These are phyloP conservation scores for Rubus idaeus DNA, from an alignment of 306 rosid genomes.

Conservation along the genomic window DNA sequence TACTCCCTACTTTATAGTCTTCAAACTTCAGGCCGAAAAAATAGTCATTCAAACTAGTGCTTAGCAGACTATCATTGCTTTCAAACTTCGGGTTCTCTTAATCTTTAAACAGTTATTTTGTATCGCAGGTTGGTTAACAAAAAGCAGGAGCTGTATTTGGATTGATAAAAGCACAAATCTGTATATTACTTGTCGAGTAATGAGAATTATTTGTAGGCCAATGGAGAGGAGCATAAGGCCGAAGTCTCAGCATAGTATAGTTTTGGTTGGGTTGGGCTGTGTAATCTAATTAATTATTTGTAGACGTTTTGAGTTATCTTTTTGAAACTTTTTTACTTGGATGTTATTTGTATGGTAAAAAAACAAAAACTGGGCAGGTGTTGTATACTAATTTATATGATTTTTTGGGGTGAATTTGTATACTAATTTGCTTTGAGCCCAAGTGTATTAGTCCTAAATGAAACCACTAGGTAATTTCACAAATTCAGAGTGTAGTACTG, in stretches of 20 bases:
- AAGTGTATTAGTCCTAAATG: not conserved
- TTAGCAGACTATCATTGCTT: not conserved
- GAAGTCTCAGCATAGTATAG: not conserved
- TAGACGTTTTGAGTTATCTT: not conserved
- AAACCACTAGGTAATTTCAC: not conserved
- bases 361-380: not conserved
- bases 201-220: constrained; percentile 13
- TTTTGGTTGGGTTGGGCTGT: constrained; percentile 20
- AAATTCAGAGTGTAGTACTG: not conserved
- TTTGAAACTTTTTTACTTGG: not conserved
- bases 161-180: constrained; percentile 29
- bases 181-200: constrained; percentile 40
- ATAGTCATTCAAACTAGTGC: not conserved
- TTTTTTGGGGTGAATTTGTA: constrained; percentile 5
- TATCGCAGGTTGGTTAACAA: constrained; percentile 26
- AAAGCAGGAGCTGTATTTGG: constrained; percentile 25
- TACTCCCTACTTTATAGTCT: not conserved
- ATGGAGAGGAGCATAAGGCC: constrained; percentile 18
- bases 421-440: not conserved
- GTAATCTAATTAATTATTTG: constrained; percentile 23
- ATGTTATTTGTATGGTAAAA: not conserved
- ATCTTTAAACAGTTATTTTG: not conserved
- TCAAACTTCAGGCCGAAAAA: not conserved
- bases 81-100: not conserved
- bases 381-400: constrained; percentile 6